Percentiles rank a stretch among this genome's conserved stretches.
phyloP scores from a whole-genome alignment of 2,329 filamentous ascomycete genomes.

The Trichoderma koningii region DNA sequence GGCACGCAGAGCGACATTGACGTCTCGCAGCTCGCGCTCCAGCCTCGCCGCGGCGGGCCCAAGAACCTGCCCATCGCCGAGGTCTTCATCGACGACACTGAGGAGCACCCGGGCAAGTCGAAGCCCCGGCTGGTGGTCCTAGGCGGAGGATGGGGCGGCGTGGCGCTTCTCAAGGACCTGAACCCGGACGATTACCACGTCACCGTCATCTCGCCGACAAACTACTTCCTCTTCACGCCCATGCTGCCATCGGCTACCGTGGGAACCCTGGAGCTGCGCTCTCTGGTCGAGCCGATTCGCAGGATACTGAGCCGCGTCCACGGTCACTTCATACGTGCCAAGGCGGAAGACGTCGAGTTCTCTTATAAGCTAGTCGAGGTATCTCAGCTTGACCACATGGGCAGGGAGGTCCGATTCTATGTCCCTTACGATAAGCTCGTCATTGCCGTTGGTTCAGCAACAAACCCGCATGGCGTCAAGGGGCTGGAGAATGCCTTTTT shows the following conservation, averaged over 20 bases:
- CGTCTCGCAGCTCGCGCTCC: constrained; percentile 81
- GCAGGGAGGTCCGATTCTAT: constrained; percentile 81
- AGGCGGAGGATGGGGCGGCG: constrained; percentile 92
- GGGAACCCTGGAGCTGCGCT: constrained; percentile 87
- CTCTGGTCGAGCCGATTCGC: constrained; percentile 88
- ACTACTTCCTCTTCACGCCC: constrained; percentile 97
- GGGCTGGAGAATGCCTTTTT: constrained; percentile 93
- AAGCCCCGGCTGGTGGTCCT: constrained; percentile 93
- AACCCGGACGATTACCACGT: constrained; percentile 93
- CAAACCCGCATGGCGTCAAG: constrained; percentile 94
- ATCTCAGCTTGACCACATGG: constrained; percentile 68
- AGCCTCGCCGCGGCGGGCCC: constrained; percentile 79
- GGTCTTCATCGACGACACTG: constrained; percentile 83
- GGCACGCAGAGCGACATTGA: constrained; percentile 69
- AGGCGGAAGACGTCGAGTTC: constrained; percentile 87
- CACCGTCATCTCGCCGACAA: constrained; percentile 89
- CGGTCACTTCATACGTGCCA: constrained; percentile 88
- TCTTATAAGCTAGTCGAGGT: constrained; percentile 88
- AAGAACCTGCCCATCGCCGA: constrained; percentile 95
- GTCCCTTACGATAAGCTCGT: constrained; percentile 97
- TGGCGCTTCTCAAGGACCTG: constrained; percentile 86
- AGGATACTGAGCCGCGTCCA: constrained; percentile 75
- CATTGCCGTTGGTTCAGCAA: constrained; percentile 85
- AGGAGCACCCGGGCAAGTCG: constrained; percentile 64
- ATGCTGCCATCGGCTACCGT: constrained; percentile 98